These are phyloP conservation scores for Ceratobasidium sp. DNA, from an alignment of 1,284 basidiomycete species.

Conservation along the genomic window DNA sequence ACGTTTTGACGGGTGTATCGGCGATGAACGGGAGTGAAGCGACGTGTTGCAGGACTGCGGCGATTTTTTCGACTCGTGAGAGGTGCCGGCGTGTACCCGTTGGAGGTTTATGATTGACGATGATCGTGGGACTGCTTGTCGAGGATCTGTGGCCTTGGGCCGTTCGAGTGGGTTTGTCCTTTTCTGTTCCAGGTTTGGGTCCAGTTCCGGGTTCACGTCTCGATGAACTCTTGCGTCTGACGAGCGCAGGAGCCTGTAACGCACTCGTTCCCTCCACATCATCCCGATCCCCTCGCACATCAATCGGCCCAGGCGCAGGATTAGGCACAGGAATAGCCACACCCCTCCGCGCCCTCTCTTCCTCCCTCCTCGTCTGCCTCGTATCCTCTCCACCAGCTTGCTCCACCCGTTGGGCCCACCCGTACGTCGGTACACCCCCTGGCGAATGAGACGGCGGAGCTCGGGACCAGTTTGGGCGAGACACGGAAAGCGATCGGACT, in stretches of 20 bases:
- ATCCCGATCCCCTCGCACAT: conserved; percentile 23
- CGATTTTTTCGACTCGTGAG: conserved; percentile 41
- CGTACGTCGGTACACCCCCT: neutral
- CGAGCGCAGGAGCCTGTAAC: conserved; percentile 24
- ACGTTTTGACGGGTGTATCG: conserved; percentile 33
- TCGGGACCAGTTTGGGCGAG: conserved; percentile 31
- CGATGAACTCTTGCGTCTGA: neutral
- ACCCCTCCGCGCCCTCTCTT: conserved; percentile 16
- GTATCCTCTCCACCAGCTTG: conserved; percentile 31
- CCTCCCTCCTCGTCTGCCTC: conserved; percentile 13
- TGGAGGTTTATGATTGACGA: conserved; percentile 9
- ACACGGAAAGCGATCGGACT: conserved; percentile 6
- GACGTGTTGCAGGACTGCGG: conserved; percentile 33
- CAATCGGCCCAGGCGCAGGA: conserved; percentile 39
- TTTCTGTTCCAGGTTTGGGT: neutral
- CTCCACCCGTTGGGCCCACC: conserved; percentile 35
- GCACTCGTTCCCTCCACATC: neutral
- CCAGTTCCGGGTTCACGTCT: neutral
- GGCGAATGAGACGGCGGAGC: conserved; percentile 6
- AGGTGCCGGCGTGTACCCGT: conserved; percentile 8
- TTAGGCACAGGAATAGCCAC: conserved; percentile 37
- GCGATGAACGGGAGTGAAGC: conserved; percentile 20
- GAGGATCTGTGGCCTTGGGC: conserved; percentile 13
- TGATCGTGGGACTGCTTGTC: conserved; percentile 40
- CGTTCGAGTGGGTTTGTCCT: neutral